Evolutionary conservation across 2,329 filamentous ascomycete species (phyloP), one percentile per base, ranked within the genome.

Genomic region (Aspergillus sp.): DNA sequence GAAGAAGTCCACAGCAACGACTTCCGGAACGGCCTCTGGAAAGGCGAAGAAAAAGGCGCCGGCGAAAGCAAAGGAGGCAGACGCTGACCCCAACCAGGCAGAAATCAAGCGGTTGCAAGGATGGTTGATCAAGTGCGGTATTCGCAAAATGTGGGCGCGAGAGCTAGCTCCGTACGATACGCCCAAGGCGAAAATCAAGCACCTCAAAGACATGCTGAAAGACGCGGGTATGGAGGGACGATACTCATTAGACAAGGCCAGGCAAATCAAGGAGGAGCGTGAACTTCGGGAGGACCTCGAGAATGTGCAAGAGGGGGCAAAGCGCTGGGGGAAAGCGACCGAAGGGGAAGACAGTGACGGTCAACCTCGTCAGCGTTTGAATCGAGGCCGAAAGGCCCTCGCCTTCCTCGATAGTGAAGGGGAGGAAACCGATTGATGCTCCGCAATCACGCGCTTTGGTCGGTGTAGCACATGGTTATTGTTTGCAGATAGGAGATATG

Each of bases 101-200:
- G 90, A 96, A 72, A 89, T 97, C 70, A 98, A 96, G 74, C 89
- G 87, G 49, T 80, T 98, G 3, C 93, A 98, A 76, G 85, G 86
- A 8, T 91, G 93, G 74, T 83, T 99, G 6, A 77, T 88, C 46
- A 96, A 97, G 75, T 99, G 93, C 68, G 93, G 93, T 30, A 86
- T 97, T 55, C 89, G 91, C 53, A 98, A 97, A 72, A 84, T 97
- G 60, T 99, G 95, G 93, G 85, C 84, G 50, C 86, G 89, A 62
- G 91, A 97, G 74, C 82, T 99, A 27, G 90, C 90, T 72, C 80
- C 86, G 54, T 92, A 85, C 67, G 84, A 87, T 55, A 89, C 93
- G 22, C 71, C 83, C 4, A 89, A 86, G 60, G 90, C 86, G 50
- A 97, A 96, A 79, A 90, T 97, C 61, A 82, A 82, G 52, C 91